Percentiles rank a stretch among this genome's conserved stretches.
phyloP scores from a whole-genome alignment of 148 eudicot genomes.

The Arctostaphylos glauca region DNA sequence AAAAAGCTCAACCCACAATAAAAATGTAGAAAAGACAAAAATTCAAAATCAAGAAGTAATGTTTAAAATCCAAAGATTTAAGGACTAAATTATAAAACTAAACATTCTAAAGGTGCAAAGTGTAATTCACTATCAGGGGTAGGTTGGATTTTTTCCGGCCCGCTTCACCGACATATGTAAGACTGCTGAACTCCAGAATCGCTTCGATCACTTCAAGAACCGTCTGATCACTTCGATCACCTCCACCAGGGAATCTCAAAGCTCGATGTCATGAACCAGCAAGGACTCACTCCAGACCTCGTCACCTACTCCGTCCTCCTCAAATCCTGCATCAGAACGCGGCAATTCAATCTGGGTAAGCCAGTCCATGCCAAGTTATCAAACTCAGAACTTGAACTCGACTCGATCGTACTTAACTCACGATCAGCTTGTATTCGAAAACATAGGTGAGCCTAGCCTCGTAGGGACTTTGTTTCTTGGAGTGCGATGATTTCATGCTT shows the following conservation, averaged over 20 bases:
- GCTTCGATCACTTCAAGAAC: conserved; percentile 39
- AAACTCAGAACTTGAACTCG: conserved; percentile 31
- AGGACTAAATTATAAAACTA: too few relatives aligned
- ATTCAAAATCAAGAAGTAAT: too few relatives aligned
- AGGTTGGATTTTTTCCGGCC: too few relatives aligned
- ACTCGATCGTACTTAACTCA: conserved; percentile 44
- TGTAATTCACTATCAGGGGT: too few relatives aligned
- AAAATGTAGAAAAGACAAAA: too few relatives aligned
- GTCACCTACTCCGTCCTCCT: conserved; percentile 50
- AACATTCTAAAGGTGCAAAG: too few relatives aligned
- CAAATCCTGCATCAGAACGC: conserved; percentile 51
- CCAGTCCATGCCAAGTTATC: conserved; percentile 38
- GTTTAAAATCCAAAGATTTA: too few relatives aligned
- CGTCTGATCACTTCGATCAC: conserved; percentile 38
- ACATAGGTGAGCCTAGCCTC: conserved; percentile 32
- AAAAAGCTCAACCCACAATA: too few relatives aligned
- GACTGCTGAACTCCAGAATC: too few relatives aligned
- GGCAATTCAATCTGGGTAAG: conserved; percentile 43
- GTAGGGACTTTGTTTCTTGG: conserved; percentile 61
- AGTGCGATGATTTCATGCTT: conserved; percentile 63
- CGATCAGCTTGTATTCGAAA: conserved; percentile 44
- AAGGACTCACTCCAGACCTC: conserved; percentile 45
- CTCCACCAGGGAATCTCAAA: conserved; percentile 46
- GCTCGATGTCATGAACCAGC: conserved; percentile 44
- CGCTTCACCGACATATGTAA: too few relatives aligned